Base-by-base conservation (phyloP, 2,329 filamentous ascomycete species). In the Alternaria panax region DNA sequence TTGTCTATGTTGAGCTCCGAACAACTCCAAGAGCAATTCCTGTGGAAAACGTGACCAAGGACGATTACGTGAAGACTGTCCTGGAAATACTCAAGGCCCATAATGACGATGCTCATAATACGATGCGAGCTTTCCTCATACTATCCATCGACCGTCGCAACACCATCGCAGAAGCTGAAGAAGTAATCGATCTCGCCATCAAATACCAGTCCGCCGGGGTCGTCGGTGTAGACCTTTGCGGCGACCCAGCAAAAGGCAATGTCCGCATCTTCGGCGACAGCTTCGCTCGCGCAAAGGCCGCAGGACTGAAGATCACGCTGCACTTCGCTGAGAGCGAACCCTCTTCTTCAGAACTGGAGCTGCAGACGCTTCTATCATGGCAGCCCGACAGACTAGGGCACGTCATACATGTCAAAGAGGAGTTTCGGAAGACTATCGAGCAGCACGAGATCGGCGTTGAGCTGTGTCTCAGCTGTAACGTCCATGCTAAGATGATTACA, bases 391-490 rank as follows among this genome's bases (percentile, higher is more conserved):
- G 92, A 7, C 79, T 96, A 9, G 92, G 92, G 0, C 92, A 95
- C 78, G 91, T 93, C 9, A 92, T 94, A 54, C 87, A 92, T 74
- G 88, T 92, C 2, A 84, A 87, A 0, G 84, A 88, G 1, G 77
- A 79, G 25, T 79, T 89, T n/a, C 88, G 85, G 71, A 71, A 77
- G 43, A 82, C 86, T 66, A 91, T 89, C 59, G 75, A 79, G 11
- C 68, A 74, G 45, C 80, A 81, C 12, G 81, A 81, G 1, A 73
- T 93, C 27, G 90, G 89, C 2, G 76, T 95, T 12, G 92, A 95
- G 77, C 74, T 95, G 36, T 95, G 92, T 62, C 79, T 95, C 61
- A 92, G 88, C 65, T 94, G 92, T 76, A 95, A 95, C 69, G 90
- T 95, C 2, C 86, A 89, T 65, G 90, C 90, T 2, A 88, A 87